Percentiles rank a stretch among this genome's conserved stretches.
Evolutionary conservation across 73 alveolate genomes (phyloP).

Genomic region (Paramecium sexaurelia): DNA sequence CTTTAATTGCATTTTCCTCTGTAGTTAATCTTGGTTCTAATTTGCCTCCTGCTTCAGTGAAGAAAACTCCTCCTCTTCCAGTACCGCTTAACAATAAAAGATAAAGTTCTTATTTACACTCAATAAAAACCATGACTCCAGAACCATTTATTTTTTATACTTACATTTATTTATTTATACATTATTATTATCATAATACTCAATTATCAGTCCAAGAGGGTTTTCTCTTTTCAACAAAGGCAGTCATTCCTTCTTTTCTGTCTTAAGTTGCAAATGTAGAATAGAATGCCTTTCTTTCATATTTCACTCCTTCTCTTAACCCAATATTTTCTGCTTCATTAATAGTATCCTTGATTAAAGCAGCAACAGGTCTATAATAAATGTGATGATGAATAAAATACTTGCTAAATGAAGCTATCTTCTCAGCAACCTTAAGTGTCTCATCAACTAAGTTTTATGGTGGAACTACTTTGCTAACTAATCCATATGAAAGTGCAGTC

Average conservation of each 20-base stretch:
- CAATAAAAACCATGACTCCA: conserved; percentile 39
- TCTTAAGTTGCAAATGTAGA: conserved; percentile 95
- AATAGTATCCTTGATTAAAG: conserved; percentile 91
- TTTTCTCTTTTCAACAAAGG: conserved; percentile 91
- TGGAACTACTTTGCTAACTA: conserved; percentile 89
- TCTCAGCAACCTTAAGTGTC: conserved; percentile 85
- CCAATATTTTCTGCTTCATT: conserved; percentile 91
- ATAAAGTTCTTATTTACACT: background rate
- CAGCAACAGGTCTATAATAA: conserved; percentile 78
- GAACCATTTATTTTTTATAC: background rate
- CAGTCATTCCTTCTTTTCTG: conserved; percentile 97
- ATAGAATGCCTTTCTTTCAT: conserved; percentile 93
- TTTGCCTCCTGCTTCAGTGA: conserved; percentile 27
- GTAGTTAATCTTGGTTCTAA: background rate
- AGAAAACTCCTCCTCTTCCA: conserved; percentile 28
- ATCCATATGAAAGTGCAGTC: conserved; percentile 94
- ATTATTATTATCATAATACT: conserved; percentile 1
- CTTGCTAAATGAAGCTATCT: conserved; percentile 86
- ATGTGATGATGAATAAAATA: background rate
- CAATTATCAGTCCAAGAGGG: conserved; percentile 85
- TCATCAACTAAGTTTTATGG: conserved; percentile 84
- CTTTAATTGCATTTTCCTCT: conserved; percentile 51
- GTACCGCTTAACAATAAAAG: background rate
- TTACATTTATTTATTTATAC: background rate
- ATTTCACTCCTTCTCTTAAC: conserved; percentile 86